Conservation (phyloP, 2,329 filamentous ascomycete genomes). For the Cercospora berteroae region DNA sequence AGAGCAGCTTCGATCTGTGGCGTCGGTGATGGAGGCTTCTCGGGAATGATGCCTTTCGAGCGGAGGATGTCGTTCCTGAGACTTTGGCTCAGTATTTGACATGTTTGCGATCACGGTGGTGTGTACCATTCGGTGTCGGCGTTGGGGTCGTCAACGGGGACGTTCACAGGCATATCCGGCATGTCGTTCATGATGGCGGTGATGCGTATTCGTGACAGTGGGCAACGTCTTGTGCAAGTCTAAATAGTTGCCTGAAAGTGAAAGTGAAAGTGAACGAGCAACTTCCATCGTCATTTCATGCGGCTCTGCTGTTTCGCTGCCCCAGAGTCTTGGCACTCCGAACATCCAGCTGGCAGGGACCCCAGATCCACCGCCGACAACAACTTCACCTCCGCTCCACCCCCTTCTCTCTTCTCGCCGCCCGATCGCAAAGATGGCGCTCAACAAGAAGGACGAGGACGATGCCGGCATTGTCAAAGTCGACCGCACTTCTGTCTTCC, state of each 20-base stretch:
- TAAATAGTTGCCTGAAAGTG: not conserved
- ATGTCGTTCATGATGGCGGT: conserved; percentile 23
- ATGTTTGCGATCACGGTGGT: conserved; percentile 3
- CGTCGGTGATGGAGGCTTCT: conserved; percentile 92
- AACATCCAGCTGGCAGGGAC: conserved; percentile 11
- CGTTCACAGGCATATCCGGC: conserved; percentile 61
- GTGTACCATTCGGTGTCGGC: conserved; percentile 92
- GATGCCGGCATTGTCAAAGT: conserved; percentile 93
- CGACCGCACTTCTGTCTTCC: conserved; percentile 95
- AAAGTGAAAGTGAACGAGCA: not conserved
- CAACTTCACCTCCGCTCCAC: not conserved
- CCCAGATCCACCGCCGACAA: conserved; percentile 4
- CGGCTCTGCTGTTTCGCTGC: conserved; percentile 6
- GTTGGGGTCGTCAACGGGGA: conserved; percentile 91
- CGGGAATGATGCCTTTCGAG: conserved; percentile 95
- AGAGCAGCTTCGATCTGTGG: conserved; percentile 95
- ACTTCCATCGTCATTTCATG: not conserved
- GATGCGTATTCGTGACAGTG: not conserved
- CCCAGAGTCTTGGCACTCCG: conserved; percentile 7
- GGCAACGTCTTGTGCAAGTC: not conserved
- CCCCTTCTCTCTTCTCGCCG: conserved; percentile 4
- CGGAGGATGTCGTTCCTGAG: conserved; percentile 95
- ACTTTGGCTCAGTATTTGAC: conserved; percentile 21
- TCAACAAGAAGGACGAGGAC: conserved; percentile 99
- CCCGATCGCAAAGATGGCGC: conserved; percentile 64